A percentile compares a stretch with the other conserved stretches of the same genome.
These are phyloP conservation scores for Pinus tabuliformis DNA, from an alignment of 75 land plant genomes.

Conservation along the genomic window DNA sequence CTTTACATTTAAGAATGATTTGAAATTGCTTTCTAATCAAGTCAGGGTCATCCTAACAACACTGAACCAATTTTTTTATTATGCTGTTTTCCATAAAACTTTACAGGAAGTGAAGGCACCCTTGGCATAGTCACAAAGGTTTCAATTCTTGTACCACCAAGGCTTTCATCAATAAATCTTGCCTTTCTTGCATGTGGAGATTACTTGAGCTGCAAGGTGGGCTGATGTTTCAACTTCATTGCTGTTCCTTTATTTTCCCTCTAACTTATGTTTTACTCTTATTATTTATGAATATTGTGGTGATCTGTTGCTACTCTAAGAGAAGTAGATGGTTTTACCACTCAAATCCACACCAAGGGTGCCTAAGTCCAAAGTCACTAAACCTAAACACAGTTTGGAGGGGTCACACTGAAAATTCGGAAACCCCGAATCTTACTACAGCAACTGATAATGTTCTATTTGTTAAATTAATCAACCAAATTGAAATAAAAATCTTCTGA, in stretches of 20 bases:
- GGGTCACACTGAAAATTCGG: too few species aligned
- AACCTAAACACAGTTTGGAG: too few species aligned
- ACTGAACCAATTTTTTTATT: not conserved
- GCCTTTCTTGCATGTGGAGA: slow-evolving; percentile 90
- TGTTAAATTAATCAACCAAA: too few species aligned
- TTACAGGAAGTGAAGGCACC: slow-evolving; percentile 89
- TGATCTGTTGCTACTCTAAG: too few species aligned
- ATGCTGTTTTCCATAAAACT: slow-evolving; percentile 6
- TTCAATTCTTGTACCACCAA: slow-evolving; percentile 79
- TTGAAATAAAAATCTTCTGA: too few species aligned
- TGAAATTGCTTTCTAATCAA: not conserved
- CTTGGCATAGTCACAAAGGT: slow-evolving; percentile 93
- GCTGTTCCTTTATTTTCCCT: not conserved
- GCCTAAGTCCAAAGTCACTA: too few species aligned
- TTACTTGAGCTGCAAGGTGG: slow-evolving; percentile 63
- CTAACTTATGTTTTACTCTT: too few species aligned
- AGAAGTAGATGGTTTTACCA: too few species aligned
- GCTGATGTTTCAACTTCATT: not conserved
- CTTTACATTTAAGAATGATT: not conserved
- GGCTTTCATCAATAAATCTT: slow-evolving; percentile 74
- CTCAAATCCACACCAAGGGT: too few species aligned
- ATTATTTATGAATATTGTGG: too few species aligned
- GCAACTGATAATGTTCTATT: too few species aligned
- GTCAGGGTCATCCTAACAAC: not conserved
- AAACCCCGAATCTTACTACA: too few species aligned